Base-by-base conservation (phyloP, 129 eudicot genomes). In the Mikania micrantha region DNA sequence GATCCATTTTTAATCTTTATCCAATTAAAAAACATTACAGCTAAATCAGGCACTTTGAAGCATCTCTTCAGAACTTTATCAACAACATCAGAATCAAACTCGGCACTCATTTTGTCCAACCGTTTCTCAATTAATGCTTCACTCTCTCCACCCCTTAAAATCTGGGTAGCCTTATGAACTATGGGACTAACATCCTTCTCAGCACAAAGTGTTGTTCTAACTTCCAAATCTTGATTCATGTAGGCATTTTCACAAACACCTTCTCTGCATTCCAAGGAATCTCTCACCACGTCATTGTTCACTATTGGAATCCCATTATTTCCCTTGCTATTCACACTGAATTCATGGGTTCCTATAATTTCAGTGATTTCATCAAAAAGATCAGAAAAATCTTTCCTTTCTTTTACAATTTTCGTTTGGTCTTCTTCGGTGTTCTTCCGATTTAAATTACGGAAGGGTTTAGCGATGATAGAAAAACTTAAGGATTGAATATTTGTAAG, bases 21-120 rank as follows among this genome's bases (percentile, higher is more conserved):
- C 90, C 86, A 83, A 50, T 77, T 65, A 68, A 91, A 91, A 65
- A 91, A 87, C 68, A 84, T 79, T 52, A 79, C 70, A 67, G 88
- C 93, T 66, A 84, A 78, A 63, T 81, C 79, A 29, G 97, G 94
- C 45, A 88, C 90, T 74, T 82, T 88, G 41, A 88, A 87, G 66
- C 96, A 91, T 73, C 96, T 87, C 86, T 85, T 91, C 74, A 91
- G 49, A 32, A 91, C 97, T 53, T 66, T 83, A 34, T 79, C 86
- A 73, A 88, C 97, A 36, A 91, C 77, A 66, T 83, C 86, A 40
- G 52, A 61, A 71, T 80, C 77, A 44, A 71, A 59, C 65, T 72
- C 75, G 13, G 76, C 66, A 67, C 45, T 71, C 47, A 71, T 73
- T n/a, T 64, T 47, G 1, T 73, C 90, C 76, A 91, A 77, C 74